Conservation (phyloP, 257 asterid genomes). For the Voacanga thouarsii region DNA sequence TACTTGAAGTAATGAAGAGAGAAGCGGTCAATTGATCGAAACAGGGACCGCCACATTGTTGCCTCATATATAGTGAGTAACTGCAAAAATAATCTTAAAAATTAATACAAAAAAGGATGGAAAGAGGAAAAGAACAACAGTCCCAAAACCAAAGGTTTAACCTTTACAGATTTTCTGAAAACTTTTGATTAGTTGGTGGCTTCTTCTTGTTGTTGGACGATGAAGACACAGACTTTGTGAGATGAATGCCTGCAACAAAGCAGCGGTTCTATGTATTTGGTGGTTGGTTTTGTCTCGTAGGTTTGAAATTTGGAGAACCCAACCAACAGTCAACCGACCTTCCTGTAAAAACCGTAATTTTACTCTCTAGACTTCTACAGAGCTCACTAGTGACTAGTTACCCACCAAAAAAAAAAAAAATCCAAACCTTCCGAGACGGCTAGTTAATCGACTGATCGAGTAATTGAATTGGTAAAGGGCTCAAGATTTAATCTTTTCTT, state of each 20-base stretch:
- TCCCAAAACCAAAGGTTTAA: not conserved
- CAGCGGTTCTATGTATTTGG: not conserved
- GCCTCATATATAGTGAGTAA: not conserved
- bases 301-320: not conserved
- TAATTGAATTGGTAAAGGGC: not conserved
- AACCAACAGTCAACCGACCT: not conserved
- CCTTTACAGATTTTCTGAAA: not conserved
- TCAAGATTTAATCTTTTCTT: not conserved
- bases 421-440: not conserved
- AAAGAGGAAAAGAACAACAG: not conserved
- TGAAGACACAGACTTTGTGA: not conserved
- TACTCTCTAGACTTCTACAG: not conserved
- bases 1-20: constrained; percentile 24
- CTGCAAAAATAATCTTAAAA: not conserved
- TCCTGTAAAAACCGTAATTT: not conserved
- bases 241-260: not conserved
- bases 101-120: not conserved
- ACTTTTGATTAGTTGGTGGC: not conserved
- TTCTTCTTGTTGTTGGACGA: not conserved
- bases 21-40: constrained; percentile 23
- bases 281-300: not conserved
- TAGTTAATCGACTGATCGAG: not conserved
- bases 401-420: not conserved
- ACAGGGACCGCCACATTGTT: constrained; percentile 17
- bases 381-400: not conserved